Base-by-base conservation (phyloP, 441 rosid genomes). In the Croton laevigatus region DNA sequence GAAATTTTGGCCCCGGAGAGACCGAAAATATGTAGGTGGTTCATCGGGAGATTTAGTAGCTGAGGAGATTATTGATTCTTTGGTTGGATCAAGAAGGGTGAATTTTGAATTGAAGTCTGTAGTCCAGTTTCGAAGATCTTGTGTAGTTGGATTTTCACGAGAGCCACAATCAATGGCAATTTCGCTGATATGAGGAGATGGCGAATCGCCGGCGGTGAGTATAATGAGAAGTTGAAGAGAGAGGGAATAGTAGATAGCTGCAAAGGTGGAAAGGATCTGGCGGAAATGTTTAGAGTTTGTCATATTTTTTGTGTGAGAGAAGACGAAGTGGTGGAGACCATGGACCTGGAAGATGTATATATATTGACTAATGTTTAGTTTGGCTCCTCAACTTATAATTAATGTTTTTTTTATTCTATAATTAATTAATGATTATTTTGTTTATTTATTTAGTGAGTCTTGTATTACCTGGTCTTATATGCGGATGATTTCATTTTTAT, bases 1-100 rank as follows among this genome's bases (percentile, higher is more conserved):
- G 37, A 64, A 76, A 79, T 48, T 79, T 79, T 11, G 69, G 79
- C 34, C 81, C 80, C 0, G 74, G 22, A 0, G 70, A 66, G 59
- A 82, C 62, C 1, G 60, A 59, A 63, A 82, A 82, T 20, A 46
- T 48, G 71, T 80, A 82, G 22, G 76, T 57, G 77, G n/a, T 13
- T 48, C 8, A 2, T 3, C 6, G 16, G n/a, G n/a, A n/a, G n/a
- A n/a, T 48, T 48, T 5, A 48, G 6, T 3, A 13, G 52, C 52
- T 16, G 6, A 0, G 52, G 52, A 48, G 19, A 14, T 48, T 3
- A 48, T 48, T 14, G 52, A 48, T 48, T 11, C 52, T 11, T 17
- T 48, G 19, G 16, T 48, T 6, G 16, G 52, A 13, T 48, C 52
- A 1, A 48, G n/a, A n/a, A 48, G 52, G 52, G 17, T 13, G 52